These are phyloP conservation scores for Kodamaea neixiangensis DNA, from an alignment of 805 yeast species.

Conservation along the genomic window DNA sequence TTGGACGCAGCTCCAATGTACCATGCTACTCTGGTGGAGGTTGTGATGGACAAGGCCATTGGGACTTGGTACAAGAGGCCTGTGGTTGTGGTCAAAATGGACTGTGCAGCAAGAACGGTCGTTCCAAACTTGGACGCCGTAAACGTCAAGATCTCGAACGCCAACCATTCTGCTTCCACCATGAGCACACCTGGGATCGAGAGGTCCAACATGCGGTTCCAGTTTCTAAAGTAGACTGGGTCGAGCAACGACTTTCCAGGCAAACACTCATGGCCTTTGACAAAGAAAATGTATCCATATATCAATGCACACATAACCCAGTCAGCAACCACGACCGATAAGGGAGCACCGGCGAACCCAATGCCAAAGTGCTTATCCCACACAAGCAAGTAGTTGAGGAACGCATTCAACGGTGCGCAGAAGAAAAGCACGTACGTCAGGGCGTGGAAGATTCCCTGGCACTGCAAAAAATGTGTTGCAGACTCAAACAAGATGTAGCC, in stretches of 20 bases:
- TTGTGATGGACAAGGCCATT: conserved; percentile 73
- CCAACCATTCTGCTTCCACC: conserved; percentile 79
- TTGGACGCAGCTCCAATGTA: conserved; percentile 65
- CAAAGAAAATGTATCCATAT: conserved; percentile 44
- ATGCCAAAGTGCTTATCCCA: conserved; percentile 57
- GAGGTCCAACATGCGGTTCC: conserved; percentile 63
- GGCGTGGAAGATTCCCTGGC: conserved; percentile 80
- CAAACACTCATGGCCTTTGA: conserved; percentile 49
- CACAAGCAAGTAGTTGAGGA: conserved; percentile 67
- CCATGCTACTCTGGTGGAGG: conserved; percentile 77
- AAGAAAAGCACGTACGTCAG: conserved; percentile 68
- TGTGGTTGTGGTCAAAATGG: conserved; percentile 68
- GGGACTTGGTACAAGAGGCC: conserved; percentile 72
- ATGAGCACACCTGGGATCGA: conserved; percentile 75
- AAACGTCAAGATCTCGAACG: conserved; percentile 73
- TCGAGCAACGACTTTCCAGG: conserved; percentile 32
- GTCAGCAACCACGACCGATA: conserved; percentile 69
- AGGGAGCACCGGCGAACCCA: conserved; percentile 78
- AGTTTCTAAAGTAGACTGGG: conserved; percentile 44
- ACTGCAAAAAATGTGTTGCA: conserved; percentile 70
- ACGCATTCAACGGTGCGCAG: conserved; percentile 75
- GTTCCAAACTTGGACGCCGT: conserved; percentile 70
- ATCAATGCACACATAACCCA: conserved; percentile 68
- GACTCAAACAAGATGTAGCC: conserved; percentile 74
- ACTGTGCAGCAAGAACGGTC: conserved; percentile 68